Base-by-base conservation (phyloP, 495 filamentous ascomycete species). In the Annulohypoxylon moriforme region DNA sequence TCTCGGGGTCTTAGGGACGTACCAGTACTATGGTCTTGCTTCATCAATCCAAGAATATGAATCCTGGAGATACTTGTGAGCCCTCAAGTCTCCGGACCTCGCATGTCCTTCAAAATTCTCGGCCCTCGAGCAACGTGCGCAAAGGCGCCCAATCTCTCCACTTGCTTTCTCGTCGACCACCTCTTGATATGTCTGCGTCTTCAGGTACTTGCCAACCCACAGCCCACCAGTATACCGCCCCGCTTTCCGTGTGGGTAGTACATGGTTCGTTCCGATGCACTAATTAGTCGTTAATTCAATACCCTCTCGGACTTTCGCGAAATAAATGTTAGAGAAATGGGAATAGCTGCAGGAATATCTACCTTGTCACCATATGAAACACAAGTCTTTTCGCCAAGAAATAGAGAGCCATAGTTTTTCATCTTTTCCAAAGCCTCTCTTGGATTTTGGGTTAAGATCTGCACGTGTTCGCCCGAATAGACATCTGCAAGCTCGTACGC, bases 21-120 rank as follows among this genome's bases (percentile, higher is more conserved):
- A 52, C 59, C 62, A 71, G 11, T 36, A 44, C 53, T 70, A 74
- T 64, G 53, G 66, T n/a, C 34, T 57, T 1, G 69, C 75, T 44
- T 75, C 62, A 10, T 71, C 66, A 52, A 85, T 85, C 84, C 84
- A 86, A n/a, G 80, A 69, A 60, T 77, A 77, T 1, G 71, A 16
- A 61, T 85, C 83, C 0, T 75, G 71, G 27, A 86, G 75, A 67
- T 81, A 83, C 40, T 79, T 72, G 47, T 82, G 75, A 1, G 84
- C 84, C 14, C 85, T 75, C 44, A 81, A 71, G 56, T 85, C 84
- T 5, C 85, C 84, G 7, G 84, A 85, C 14, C 84, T 73, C 1
- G 85, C 85, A 78, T 87, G 85, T 0, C 84, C 85, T 64, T 87
- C 85, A 63, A 88, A 88, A 18, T 78, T 79, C 78, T 88, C 85